Base-by-base conservation (phyloP, 768 basidiomycete genomes). In the Royoungia palumana region DNA sequence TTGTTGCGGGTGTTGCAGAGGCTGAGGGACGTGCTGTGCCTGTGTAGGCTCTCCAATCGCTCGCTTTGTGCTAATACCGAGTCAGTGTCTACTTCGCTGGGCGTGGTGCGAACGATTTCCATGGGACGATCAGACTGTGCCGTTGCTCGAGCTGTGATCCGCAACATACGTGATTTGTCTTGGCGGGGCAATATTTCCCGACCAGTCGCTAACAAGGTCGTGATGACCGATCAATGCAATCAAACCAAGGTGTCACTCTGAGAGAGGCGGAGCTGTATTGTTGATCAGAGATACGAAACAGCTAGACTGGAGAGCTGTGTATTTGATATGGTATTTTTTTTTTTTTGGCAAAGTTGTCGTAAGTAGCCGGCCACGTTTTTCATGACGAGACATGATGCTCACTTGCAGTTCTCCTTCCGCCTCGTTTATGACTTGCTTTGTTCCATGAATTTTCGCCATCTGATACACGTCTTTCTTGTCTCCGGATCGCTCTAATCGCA, bases 1-100 rank as follows among this genome's bases (percentile, higher is more conserved):
- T 81, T 12, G 53, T 76, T n/a, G 60, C 62, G 46, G 58, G 55
- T 27, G 28, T 77, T 39, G 51, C 50, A 1, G 34, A 45, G 6
- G 47, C 61, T 27, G 60, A 53, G 28, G 46, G 46, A 22, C 38
- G 12, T 13, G 14, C 6, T 4, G 5, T 8, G 5, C 6, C 17
- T 36, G 41, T n/a, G 25, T 48, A 38, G 40, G 30, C 21, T 25
- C 25, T 44, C 10, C 25, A 14, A n/a, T n/a, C n/a, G n/a, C n/a
- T n/a, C 19, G n/a, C 46, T 41, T 41, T 40, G 35, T 35, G 21
- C 34, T 12, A 14, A 13, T 42, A 5, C 30, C n/a, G n/a, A 17
- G 19, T 30, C 25, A 10, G 10, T 11, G 9, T 17, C 17, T 35
- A 12, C 9, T 13, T 32, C 20, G 25, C 25, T 12, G 16, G 12